Conservation (phyloP, 2,329 filamentous ascomycete genomes). For the Cordyceps javanica region DNA sequence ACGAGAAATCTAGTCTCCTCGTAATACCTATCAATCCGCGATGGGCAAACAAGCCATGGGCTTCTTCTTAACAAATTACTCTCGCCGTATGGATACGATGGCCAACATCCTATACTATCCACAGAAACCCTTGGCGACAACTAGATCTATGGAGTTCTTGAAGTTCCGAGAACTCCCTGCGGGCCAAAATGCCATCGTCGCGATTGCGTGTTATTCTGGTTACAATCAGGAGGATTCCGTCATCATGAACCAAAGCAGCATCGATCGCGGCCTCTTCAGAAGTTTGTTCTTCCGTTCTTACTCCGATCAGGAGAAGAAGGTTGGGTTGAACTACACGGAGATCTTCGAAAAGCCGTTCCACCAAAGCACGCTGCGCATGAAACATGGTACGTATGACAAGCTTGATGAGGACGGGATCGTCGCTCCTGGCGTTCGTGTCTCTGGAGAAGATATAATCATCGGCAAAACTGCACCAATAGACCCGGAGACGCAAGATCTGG, state of each 20-base stretch:
- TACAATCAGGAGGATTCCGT: constrained; percentile 99
- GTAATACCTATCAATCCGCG: constrained; percentile 98
- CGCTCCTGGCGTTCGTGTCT: constrained; percentile 87
- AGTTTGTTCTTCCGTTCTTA: constrained; percentile 98
- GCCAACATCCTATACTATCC: constrained; percentile 98
- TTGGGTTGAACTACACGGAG: constrained; percentile 89
- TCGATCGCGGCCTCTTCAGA: constrained; percentile 93
- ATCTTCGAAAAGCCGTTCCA: constrained; percentile 93
- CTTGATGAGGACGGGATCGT: constrained; percentile 95
- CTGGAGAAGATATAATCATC: constrained; percentile 97
- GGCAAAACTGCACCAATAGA: constrained; percentile 96
- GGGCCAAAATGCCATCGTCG: constrained; percentile 96
- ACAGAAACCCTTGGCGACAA: constrained; percentile 94
- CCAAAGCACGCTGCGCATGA: constrained; percentile 80
- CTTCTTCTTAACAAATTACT: constrained; percentile 95
- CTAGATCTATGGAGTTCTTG: constrained; percentile 95
- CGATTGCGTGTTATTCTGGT: constrained; percentile 93
- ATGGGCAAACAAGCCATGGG: constrained; percentile 99
- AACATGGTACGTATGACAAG: constrained; percentile 95
- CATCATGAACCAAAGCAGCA: constrained; percentile 99
- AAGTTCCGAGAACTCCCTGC: constrained; percentile 97
- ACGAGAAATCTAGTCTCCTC: constrained; percentile 60
- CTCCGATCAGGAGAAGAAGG: constrained; percentile 92
- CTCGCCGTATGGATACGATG: constrained; percentile 98
- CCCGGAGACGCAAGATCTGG: constrained; percentile 86